Base-by-base conservation (phyloP, 1,139 yeast genomes). In the Debaryomyces fabryi region DNA sequence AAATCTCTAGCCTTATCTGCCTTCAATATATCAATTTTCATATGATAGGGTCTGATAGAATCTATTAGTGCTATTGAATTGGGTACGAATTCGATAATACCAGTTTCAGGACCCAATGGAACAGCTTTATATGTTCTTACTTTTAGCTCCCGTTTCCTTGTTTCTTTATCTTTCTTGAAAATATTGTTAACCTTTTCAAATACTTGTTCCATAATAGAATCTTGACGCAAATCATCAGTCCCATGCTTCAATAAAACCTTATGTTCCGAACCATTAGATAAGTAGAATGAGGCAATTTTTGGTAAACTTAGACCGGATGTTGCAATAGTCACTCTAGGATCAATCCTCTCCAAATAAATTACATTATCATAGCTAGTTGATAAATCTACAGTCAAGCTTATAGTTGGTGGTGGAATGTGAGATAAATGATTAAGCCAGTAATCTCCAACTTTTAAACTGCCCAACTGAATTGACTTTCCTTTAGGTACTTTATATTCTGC, bases 131-230 rank as follows among this genome's bases (percentile, higher is more conserved):
- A 95, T 0, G 98, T 92, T 44, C 97, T 69, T 2, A 93, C 81
- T 6, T 78, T 72, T 46, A 93, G 69, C 1, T 75, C 68, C 15
- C 93, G 66, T 43, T 69, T 76, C 32, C 83, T 64, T 0, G 96
- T 78, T 39, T 79, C 81, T 45, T 77, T 74, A 58, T 88, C 83
- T 32, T 72, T 73, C 13, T 59, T 65, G 51, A 93, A 77, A 39
- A 92, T 79, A n/a, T 73, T 69, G 59, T 92, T 90, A 16, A 91
- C 97, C 62, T 91, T 89, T 24, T 78, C 86, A 65, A 95, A 95
- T 1, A 93, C 98, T 62, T 93, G 99, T 63, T 92, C 96, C 99
- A 95, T 95, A 52, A 93, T 89, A 0, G 96, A 88, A 67, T 95
- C 99, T 65, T 95, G 99, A 48, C 99, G 73, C 48, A 93, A 69